phyloP scores from a whole-genome alignment of 2,329 filamentous ascomycete genomes.

The Aureobasidium sp. region DNA sequence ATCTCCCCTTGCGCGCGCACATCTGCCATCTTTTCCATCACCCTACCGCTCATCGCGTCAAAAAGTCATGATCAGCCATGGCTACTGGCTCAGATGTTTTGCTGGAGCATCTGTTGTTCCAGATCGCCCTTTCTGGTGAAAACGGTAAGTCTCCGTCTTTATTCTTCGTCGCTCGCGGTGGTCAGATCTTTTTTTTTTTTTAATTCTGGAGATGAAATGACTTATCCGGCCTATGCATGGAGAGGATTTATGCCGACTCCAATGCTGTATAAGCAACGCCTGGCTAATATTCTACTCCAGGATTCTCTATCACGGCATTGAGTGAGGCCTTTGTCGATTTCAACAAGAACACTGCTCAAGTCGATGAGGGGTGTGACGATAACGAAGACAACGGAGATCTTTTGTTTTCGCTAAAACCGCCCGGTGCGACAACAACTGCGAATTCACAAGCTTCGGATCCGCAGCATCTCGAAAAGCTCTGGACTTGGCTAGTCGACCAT shows the following conservation, averaged over 20 bases:
- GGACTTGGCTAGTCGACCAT: slow-evolving; percentile 51
- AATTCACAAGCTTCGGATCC: slow-evolving; percentile 37
- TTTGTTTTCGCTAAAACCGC: slow-evolving; percentile 24
- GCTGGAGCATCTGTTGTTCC: slow-evolving; percentile 51
- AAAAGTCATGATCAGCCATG: slow-evolving; percentile 29
- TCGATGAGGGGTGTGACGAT: background rate
- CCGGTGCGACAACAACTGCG: slow-evolving; percentile 16
- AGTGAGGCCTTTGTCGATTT: slow-evolving; percentile 32
- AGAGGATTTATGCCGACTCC: background rate
- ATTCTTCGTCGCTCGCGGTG: background rate
- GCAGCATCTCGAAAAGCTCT: slow-evolving; percentile 47
- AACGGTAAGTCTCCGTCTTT: slow-evolving; percentile 45
- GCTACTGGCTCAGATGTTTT: slow-evolving; percentile 48
- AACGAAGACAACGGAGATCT: slow-evolving; percentile 20
- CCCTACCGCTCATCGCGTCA: background rate
- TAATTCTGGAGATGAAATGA: slow-evolving; percentile 3
- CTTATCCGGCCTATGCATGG: background rate
- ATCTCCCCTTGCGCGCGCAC: slow-evolving; percentile 4
- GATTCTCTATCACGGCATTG: slow-evolving; percentile 30
- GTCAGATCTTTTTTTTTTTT: slow-evolving; percentile 8
- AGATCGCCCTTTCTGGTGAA: slow-evolving; percentile 52
- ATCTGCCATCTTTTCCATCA: slow-evolving; percentile 10
- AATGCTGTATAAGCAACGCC: background rate
- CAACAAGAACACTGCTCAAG: slow-evolving; percentile 24
- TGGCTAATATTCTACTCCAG: background rate